Conservation (phyloP, 805 yeast genomes). For the Jamesozyma lodderae region DNA sequence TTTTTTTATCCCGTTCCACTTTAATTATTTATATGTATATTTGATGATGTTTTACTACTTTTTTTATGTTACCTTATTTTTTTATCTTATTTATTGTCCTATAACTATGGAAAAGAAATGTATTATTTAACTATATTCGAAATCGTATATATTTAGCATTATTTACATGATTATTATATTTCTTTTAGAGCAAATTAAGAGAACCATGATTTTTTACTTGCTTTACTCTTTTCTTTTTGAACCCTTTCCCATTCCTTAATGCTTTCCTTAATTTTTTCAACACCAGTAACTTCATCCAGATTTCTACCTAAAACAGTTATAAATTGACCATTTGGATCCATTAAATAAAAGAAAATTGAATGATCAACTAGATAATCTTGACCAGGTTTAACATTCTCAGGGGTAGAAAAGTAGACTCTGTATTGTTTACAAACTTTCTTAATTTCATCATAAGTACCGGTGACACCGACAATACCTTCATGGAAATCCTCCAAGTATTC, state of each 20-base stretch:
- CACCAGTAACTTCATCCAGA: conserved; percentile 70
- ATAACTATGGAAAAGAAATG: too few species aligned
- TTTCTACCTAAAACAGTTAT: conserved; percentile 93
- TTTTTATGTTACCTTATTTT: not conserved
- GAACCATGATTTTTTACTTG: conserved; percentile 2
- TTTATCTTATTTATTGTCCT: not conserved
- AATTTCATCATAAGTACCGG: conserved; percentile 81
- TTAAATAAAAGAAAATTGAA: conserved; percentile 90
- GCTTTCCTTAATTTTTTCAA: conserved; percentile 67
- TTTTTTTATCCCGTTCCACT: too few species aligned
- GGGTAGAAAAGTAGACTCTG: conserved; percentile 96
- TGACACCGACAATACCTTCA: conserved; percentile 78
- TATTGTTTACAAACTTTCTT: conserved; percentile 80
- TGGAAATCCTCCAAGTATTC: conserved; percentile 85
- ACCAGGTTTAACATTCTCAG: conserved; percentile 86
- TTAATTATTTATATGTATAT: not conserved
- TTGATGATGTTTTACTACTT: not conserved
- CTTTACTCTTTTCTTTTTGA: not conserved
- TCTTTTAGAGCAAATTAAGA: too few species aligned
- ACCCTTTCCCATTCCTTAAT: conserved; percentile 33
- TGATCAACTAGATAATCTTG: conserved; percentile 96
- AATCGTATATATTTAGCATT: not conserved
- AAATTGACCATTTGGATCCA: conserved; percentile 98
- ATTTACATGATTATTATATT: not conserved
- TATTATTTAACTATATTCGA: not conserved